Percentiles rank a stretch among this genome's conserved stretches.
Evolutionary conservation across 2,329 filamentous ascomycete species (phyloP).

Genomic region (Colletotrichum sp.): DNA sequence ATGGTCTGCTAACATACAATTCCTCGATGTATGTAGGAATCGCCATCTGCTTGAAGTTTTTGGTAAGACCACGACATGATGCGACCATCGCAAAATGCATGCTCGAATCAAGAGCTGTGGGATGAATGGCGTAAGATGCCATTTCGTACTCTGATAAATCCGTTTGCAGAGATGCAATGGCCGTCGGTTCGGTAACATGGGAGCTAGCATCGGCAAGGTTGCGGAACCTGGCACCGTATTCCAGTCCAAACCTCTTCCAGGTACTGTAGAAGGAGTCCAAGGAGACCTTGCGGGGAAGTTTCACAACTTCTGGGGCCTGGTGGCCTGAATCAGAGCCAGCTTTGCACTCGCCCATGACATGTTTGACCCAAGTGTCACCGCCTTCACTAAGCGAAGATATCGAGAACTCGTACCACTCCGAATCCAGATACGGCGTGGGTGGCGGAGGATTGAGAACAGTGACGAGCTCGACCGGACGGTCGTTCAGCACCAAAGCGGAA

Average conservation of each 20-base stretch:
- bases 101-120: constrained; percentile 38
- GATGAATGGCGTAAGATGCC: constrained; percentile 37
- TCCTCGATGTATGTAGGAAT: constrained; percentile 5
- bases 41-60: neutral
- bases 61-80: neutral
- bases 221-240: constrained; percentile 29
- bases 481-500: constrained; percentile 34
- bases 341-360: neutral
- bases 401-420: constrained; percentile 35
- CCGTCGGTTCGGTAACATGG: neutral
- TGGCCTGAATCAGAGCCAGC: neutral
- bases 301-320: neutral
- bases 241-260: constrained; percentile 32
- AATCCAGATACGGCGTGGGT: constrained; percentile 28
- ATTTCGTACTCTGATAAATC: neutral
- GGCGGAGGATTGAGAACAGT: constrained; percentile 31
- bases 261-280: constrained; percentile 29
- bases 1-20: neutral
- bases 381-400: constrained; percentile 31
- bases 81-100: constrained; percentile 34
- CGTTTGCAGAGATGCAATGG: neutral
- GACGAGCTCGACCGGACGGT: constrained; percentile 32
- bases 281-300: constrained; percentile 25
- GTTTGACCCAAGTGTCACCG: neutral
- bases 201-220: constrained; percentile 22